A percentile compares a stretch with the other conserved stretches of the same genome.
Evolutionary conservation across 2,329 filamentous ascomycete species (phyloP).

Genomic region (Monosporascus sp.): DNA sequence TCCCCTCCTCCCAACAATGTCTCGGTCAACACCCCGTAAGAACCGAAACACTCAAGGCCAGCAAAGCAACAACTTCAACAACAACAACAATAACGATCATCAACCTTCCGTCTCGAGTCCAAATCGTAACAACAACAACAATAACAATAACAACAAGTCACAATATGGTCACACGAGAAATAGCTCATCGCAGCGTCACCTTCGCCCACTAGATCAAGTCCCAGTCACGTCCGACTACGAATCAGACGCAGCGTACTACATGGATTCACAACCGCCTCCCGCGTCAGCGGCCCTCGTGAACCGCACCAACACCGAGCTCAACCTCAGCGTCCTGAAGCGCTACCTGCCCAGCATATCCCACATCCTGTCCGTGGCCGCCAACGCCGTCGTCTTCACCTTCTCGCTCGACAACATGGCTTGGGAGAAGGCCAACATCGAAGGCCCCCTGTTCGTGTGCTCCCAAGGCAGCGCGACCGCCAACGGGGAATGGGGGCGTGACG

Average conservation of each 20-base stretch:
- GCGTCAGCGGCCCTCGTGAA: slow-evolving; percentile 48
- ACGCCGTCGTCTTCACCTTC: slow-evolving; percentile 83
- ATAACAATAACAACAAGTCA: slow-evolving; percentile 25
- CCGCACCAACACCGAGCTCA: slow-evolving; percentile 80
- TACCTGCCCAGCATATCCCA: slow-evolving; percentile 69
- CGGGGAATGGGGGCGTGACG: slow-evolving; percentile 27
- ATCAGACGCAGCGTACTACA: slow-evolving; percentile 54
- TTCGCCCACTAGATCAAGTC: slow-evolving; percentile 18
- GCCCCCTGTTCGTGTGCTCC: slow-evolving; percentile 82
- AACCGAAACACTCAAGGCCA: slow-evolving; percentile 20
- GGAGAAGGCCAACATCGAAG: slow-evolving; percentile 84
- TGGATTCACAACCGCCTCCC: slow-evolving; percentile 34
- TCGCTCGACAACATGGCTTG: slow-evolving; percentile 56
- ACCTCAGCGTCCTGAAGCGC: slow-evolving; percentile 76
- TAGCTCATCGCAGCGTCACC: slow-evolving; percentile 20
- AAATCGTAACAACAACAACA: slow-evolving; percentile 4
- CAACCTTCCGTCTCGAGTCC: slow-evolving; percentile 5
- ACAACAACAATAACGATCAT: slow-evolving; percentile 5
- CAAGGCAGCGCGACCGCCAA: slow-evolving; percentile 36
- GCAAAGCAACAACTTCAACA: slow-evolving; percentile 11
- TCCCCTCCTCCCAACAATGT: slow-evolving; percentile 24
- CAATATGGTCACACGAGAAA: slow-evolving; percentile 35
- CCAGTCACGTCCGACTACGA: slow-evolving; percentile 56
- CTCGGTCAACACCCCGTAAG: slow-evolving; percentile 30
- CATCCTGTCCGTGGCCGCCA: slow-evolving; percentile 77